Evolutionary conservation across 768 basidiomycete genomes (phyloP).

Genomic region (Psilocybe cyanescens): DNA sequence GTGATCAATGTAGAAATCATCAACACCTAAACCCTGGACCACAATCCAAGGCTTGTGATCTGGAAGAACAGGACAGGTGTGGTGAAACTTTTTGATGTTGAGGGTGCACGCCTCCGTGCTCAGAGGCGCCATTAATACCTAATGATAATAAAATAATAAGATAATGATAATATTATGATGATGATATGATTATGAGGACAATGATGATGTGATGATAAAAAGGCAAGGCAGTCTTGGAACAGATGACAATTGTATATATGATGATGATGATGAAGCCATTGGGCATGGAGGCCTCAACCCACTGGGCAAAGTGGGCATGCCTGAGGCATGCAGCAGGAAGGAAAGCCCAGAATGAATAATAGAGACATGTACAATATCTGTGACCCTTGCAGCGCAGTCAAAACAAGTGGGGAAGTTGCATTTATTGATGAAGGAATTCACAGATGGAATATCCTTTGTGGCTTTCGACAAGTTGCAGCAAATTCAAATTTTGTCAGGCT

Average conservation of each 20-base stretch:
- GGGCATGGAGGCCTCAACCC: no score
- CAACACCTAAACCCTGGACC: constrained; percentile 17
- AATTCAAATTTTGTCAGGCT: constrained; percentile 26
- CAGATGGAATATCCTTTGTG: constrained; percentile 12
- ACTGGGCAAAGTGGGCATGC: no score
- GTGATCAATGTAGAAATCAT: constrained; percentile 34
- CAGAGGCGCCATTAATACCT: constrained; percentile 18
- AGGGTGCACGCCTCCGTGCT: constrained; percentile 31
- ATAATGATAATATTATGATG: no score
- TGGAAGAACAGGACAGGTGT: constrained; percentile 32
- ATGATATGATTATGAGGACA: no score
- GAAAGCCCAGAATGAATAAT: background rate
- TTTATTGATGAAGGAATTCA: constrained; percentile 28
- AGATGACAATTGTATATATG: no score
- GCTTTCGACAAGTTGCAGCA: constrained; percentile 32
- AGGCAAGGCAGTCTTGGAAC: no score
- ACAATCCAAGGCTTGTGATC: constrained; percentile 37
- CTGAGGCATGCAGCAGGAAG: background rate
- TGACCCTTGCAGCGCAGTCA: constrained; percentile 25
- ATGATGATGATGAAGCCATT: no score
- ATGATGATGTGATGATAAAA: no score
- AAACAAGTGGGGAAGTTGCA: constrained; percentile 31
- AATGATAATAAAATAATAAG: no score
- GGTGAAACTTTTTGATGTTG: constrained; percentile 36
- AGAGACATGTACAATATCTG: constrained; percentile 27